Base-by-base conservation (phyloP, 148 eudicot species). In the Tetragonia tetragonoides region DNA sequence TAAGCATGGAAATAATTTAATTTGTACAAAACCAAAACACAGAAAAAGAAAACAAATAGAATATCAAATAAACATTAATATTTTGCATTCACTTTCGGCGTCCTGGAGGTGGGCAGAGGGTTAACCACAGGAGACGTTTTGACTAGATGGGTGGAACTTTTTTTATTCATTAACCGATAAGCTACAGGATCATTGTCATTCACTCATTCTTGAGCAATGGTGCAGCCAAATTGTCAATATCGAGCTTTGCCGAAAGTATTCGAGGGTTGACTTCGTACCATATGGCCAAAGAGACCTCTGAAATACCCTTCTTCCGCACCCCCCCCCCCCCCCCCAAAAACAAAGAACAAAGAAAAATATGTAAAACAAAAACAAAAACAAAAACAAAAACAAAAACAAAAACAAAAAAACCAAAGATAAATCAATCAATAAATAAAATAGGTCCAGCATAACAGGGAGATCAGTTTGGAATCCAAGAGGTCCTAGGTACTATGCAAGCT, bases 1-100 rank as follows among this genome's bases (percentile, higher is more conserved):
- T 64, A 77, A 73, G 46, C 76, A 80, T 44, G 65, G 47, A 39
- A 10, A 34, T 23, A 23, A 8, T 37, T 59, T 37, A 44, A 63
- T 47, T 23, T 2, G 34, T 18, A 1, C 34, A 49, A 14, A 71
- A 51, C 17, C 5, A 12, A 1, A 62, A 62, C 2, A 74, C 12
- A 7, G n/a, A 0, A 37, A 44, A 14, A 15, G 2, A 63, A 44
- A 28, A 28, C 34, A 28, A 28, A 28, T 28, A 28, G 34, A 28
- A 28, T 28, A 28, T 28, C 34, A 34, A 49, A 47, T 12, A 7
- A 64, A 28, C 28, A 44, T 23, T 34, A 28, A 34, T 42, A 37
- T 74, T 46, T 28, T 62, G 47, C 70, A 39, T 67, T 37, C 3
- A 67, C 16, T 54, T 10, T 46, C 11, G 7, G 7, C 51, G 1